Conservation (phyloP, 352 stramenopile genomes). For the Saprolegnia diclina region DNA sequence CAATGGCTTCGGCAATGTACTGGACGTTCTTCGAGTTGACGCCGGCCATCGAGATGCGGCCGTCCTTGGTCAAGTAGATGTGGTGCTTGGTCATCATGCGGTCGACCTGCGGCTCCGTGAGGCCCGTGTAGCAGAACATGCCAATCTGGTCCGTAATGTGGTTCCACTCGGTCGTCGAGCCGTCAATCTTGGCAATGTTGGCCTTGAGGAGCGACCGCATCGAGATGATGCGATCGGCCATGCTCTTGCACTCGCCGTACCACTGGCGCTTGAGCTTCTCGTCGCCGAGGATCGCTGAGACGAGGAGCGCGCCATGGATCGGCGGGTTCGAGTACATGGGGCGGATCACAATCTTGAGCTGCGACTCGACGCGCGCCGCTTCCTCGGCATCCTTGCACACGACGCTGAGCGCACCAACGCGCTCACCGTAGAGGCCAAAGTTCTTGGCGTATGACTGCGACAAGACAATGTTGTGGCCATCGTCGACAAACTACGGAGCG, state of each 20-base stretch:
- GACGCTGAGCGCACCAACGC: slow-evolving; percentile 95
- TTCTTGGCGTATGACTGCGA: slow-evolving; percentile 99
- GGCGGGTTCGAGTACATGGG: slow-evolving; percentile 99
- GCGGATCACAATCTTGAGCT: slow-evolving; percentile 99
- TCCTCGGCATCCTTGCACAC: slow-evolving; percentile 93
- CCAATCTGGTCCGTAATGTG: slow-evolving; percentile 99
- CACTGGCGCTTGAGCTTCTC: slow-evolving; percentile 89
- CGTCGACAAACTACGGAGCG: slow-evolving; percentile 89
- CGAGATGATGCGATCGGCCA: slow-evolving; percentile 93
- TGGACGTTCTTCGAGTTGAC: slow-evolving; percentile 96
- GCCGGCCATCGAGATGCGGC: slow-evolving; percentile 96
- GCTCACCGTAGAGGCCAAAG: slow-evolving; percentile 99
- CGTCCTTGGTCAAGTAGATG: slow-evolving; percentile 98
- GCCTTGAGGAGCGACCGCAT: slow-evolving; percentile 89
- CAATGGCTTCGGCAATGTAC: slow-evolving; percentile 94
- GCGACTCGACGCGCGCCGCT: slow-evolving; percentile 91
- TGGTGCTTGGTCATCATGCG: slow-evolving; percentile 93
- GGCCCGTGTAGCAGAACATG: slow-evolving; percentile 99
- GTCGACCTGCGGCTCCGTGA: slow-evolving; percentile 92
- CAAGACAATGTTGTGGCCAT: slow-evolving; percentile 96
- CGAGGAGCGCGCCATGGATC: slow-evolving; percentile 96
- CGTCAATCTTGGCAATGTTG: slow-evolving; percentile 65
- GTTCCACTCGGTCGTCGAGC: slow-evolving; percentile 88
- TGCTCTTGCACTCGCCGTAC: slow-evolving; percentile 93
- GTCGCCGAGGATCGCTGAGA: slow-evolving; percentile 95